Percentiles rank a stretch among this genome's conserved stretches.
Conservation (phyloP, 371 early-diverging fungal genomes). For the Chytridiales sp. region DNA sequence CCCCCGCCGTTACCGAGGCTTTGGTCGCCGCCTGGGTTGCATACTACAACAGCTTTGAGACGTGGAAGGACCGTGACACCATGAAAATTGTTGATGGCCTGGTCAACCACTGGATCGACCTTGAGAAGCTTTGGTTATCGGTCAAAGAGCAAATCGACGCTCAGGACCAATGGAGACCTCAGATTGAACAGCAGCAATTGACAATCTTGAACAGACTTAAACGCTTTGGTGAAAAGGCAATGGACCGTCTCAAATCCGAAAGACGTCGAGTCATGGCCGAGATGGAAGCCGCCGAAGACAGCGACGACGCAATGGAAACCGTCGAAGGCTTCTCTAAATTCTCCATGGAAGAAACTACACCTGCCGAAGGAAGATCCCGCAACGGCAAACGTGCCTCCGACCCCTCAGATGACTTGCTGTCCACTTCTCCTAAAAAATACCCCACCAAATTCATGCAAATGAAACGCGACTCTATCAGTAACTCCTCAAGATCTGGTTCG, state of each 20-base stretch:
- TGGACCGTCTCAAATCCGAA: slow-evolving; percentile 36
- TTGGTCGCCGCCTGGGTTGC: slow-evolving; percentile 55
- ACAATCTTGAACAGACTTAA: slow-evolving; percentile 41
- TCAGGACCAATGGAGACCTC: slow-evolving; percentile 52
- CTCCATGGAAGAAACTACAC: slow-evolving; percentile 12
- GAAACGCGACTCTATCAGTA: slow-evolving; percentile 18
- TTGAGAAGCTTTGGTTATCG: slow-evolving; percentile 65
- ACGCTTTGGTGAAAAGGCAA: slow-evolving; percentile 48
- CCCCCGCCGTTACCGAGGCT: slow-evolving; percentile 21
- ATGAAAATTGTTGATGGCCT: slow-evolving; percentile 59
- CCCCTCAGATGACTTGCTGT: slow-evolving; percentile 14
- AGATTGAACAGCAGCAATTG: slow-evolving; percentile 55
- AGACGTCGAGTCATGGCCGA: slow-evolving; percentile 16
- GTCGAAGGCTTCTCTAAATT: slow-evolving; percentile 4
- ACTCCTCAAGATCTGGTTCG: slow-evolving; percentile 15
- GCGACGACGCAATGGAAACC: slow-evolving; percentile 1
- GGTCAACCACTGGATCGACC: slow-evolving; percentile 67
- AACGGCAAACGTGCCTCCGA: neutral
- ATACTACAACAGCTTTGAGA: slow-evolving; percentile 63
- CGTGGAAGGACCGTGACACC: slow-evolving; percentile 71
- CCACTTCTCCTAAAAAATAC: slow-evolving; percentile 32
- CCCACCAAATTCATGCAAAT: slow-evolving; percentile 12
- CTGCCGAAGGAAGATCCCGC: slow-evolving; percentile 6
- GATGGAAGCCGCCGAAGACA: slow-evolving; percentile 15
- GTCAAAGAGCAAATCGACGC: slow-evolving; percentile 59